These are phyloP conservation scores for Ilex paraguariensis DNA, from an alignment of 305 asterid genomes.

Conservation along the genomic window DNA sequence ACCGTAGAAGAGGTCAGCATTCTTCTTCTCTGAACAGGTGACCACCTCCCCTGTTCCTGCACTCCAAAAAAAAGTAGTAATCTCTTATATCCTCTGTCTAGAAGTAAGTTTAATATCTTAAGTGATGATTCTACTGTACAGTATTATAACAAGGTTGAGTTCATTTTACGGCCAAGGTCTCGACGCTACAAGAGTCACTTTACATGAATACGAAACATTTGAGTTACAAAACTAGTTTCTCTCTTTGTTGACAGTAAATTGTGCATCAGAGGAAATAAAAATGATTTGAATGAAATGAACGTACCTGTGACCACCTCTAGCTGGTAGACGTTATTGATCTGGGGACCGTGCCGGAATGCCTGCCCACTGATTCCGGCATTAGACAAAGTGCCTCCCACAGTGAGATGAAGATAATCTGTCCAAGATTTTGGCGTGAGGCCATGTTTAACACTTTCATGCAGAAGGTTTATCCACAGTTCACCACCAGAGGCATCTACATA, in stretches of 20 bases:
- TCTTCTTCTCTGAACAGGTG: conserved; percentile 68
- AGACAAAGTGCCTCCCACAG: conserved; percentile 93
- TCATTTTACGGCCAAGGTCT: too few species aligned
- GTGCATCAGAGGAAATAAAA: neutral
- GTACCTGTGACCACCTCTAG: conserved; percentile 92
- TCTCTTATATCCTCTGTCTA: too few species aligned
- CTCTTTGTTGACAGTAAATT: too few species aligned
- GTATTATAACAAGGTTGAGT: too few species aligned
- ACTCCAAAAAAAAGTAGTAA: neutral
- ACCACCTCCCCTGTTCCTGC: conserved; percentile 78
- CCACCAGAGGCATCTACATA: conserved; percentile 84
- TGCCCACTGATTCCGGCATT: conserved; percentile 97
- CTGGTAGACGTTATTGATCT: conserved; percentile 80
- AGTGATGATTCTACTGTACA: too few species aligned
- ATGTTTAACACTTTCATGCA: conserved; percentile 68
- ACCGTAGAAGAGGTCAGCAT: conserved; percentile 69
- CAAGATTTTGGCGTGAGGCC: conserved; percentile 91
- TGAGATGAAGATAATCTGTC: conserved; percentile 93
- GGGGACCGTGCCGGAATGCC: conserved; percentile 90
- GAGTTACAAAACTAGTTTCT: too few species aligned
- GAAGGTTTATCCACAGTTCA: conserved; percentile 80
- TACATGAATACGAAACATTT: too few species aligned
- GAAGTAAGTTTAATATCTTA: too few species aligned
- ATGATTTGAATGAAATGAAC: neutral
- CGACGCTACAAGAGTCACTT: too few species aligned